phyloP scores from a whole-genome alignment of 371 early-diverging fungal species.

The Entomophthora muscae region DNA sequence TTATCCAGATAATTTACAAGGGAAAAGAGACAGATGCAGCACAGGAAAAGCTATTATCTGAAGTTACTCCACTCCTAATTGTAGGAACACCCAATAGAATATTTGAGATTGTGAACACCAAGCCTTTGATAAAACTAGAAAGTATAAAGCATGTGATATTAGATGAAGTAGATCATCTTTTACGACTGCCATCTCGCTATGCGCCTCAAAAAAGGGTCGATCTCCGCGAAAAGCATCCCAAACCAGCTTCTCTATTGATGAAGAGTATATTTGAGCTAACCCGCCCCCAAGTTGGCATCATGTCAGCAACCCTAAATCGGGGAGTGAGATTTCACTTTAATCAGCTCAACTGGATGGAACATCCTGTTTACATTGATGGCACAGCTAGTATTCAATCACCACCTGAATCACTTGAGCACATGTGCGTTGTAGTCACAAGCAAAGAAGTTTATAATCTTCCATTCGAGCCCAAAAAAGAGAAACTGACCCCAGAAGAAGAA shows the following conservation, averaged over 20 bases:
- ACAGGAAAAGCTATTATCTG: conserved; percentile 11
- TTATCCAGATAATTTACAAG: conserved; percentile 15
- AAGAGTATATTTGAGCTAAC: conserved; percentile 18
- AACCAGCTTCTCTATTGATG: conserved; percentile 37
- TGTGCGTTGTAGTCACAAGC: not conserved
- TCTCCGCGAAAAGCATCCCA: conserved; percentile 36
- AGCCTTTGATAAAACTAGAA: conserved; percentile 19
- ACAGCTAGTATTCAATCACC: conserved; percentile 11
- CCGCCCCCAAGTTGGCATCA: conserved; percentile 28
- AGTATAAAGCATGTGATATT: conserved; percentile 35
- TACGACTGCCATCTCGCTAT: conserved; percentile 35
- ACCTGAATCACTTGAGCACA: not conserved
- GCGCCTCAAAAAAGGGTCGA: conserved; percentile 26
- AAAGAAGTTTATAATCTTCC: not conserved
- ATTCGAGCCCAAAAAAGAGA: conserved; percentile 8
- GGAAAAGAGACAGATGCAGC: conserved; percentile 8
- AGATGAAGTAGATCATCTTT: conserved; percentile 62
- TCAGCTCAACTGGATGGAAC: conserved; percentile 27
- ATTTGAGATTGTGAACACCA: conserved; percentile 19
- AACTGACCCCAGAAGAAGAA: conserved; percentile 12
- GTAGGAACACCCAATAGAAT: conserved; percentile 50
- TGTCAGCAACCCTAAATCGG: conserved; percentile 59
- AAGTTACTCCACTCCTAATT: conserved; percentile 24
- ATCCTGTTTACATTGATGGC: conserved; percentile 40
- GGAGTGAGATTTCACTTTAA: conserved; percentile 32